Evolutionary conservation across 1,139 yeast species (phyloP).

Genomic region (Pichia kudriavzevii): DNA sequence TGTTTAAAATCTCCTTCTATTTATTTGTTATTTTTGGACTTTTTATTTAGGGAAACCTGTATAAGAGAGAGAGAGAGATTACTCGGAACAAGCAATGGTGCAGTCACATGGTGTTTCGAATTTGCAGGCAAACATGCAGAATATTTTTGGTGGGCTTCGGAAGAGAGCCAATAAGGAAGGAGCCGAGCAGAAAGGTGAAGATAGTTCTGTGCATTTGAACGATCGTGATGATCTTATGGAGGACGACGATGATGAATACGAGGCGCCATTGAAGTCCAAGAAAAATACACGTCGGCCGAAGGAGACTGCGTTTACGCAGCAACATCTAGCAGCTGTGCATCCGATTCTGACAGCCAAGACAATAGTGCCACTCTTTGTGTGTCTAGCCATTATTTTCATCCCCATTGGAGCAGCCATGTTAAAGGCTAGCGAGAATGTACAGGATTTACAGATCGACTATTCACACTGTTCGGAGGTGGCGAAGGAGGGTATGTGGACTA

Average conservation of each 20-base stretch:
- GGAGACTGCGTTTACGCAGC: conserved; percentile 61
- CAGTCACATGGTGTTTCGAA: conserved; percentile 14
- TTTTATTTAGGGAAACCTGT: too few relatives aligned
- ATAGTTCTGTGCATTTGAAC: conserved; percentile 5
- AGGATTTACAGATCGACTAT: conserved; percentile 78
- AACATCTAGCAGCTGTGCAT: conserved; percentile 45
- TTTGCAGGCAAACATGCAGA: conserved; percentile 14
- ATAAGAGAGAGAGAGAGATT: too few relatives aligned
- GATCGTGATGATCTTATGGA: conserved; percentile 17
- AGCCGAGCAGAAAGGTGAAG: conserved; percentile 1
- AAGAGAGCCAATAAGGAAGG: conserved; percentile 7
- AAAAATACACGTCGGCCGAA: conserved; percentile 46
- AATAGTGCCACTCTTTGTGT: conserved; percentile 71
- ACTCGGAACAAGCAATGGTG: too few relatives aligned
- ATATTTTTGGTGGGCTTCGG: conserved; percentile 14
- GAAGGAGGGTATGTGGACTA: conserved; percentile 41
- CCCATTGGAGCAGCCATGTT: conserved; percentile 91
- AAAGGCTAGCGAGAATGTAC: conserved; percentile 67
- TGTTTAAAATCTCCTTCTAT: too few relatives aligned
- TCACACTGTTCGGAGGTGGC: conserved; percentile 65
- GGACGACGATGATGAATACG: conserved; percentile 32
- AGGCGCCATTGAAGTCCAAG: conserved; percentile 28
- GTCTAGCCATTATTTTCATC: conserved; percentile 74
- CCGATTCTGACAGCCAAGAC: conserved; percentile 91
- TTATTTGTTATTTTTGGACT: too few relatives aligned